Conservation (phyloP, 2,329 filamentous ascomycete genomes). For the Alternaria metachromatica region DNA sequence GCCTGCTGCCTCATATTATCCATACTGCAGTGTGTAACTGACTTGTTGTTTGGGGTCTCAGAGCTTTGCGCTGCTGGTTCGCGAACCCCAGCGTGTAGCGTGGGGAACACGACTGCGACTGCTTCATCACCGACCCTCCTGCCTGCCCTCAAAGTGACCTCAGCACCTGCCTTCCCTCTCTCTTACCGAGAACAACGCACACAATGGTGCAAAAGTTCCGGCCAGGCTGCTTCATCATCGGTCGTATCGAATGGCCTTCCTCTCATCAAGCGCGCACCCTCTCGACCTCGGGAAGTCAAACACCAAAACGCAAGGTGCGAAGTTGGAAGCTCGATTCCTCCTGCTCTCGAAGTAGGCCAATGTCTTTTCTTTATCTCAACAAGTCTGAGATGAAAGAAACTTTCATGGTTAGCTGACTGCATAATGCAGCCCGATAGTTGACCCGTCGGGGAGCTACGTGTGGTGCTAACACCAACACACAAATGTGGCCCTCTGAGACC, state of each 20-base stretch:
- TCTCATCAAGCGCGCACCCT: not conserved
- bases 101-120: not conserved
- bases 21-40: not conserved
- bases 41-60: conserved; percentile 14
- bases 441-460: not conserved
- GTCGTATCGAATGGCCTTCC: not conserved
- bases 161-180: not conserved
- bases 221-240: not conserved
- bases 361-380: not conserved
- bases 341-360: not conserved
- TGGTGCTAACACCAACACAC: not conserved
- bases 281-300: not conserved
- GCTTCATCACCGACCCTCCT: not conserved
- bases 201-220: not conserved
- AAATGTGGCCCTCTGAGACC: not conserved
- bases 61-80: not conserved
- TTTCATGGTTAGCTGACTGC: not conserved
- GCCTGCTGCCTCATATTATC: not conserved
- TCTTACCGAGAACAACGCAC: not conserved
- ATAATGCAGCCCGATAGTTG: not conserved
- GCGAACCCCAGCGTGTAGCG: not conserved
- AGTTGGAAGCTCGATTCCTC: not conserved
- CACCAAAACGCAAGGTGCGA: not conserved
- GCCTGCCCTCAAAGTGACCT: not conserved
- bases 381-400: not conserved